Evolutionary conservation across 1,284 basidiomycete species (phyloP).

Genomic region (Moniliella sp.): DNA sequence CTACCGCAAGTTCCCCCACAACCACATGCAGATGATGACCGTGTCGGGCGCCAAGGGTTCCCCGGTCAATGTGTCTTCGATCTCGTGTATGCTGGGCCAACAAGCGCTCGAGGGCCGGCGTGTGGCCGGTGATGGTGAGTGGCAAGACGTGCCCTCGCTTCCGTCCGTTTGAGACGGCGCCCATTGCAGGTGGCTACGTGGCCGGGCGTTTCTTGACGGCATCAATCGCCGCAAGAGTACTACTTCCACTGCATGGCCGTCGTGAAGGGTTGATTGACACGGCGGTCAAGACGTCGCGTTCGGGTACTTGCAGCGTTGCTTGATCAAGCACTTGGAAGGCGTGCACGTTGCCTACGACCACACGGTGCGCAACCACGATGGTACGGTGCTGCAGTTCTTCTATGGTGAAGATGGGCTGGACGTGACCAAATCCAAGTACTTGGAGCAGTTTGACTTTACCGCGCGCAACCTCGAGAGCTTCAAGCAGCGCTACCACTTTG

Average conservation of each 20-base stretch:
- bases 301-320: conserved; percentile 87
- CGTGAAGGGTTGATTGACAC: conserved; percentile 97
- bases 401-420: conserved; percentile 94
- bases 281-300: conserved; percentile 94
- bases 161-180: conserved; percentile 84
- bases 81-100: conserved; percentile 86
- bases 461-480: conserved; percentile 66
- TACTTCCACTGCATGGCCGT: conserved; percentile 99
- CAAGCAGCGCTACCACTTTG: conserved; percentile 47
- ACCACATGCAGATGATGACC: conserved; percentile 99
- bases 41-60: conserved; percentile 94
- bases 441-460: conserved; percentile 73
- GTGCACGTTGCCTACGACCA: conserved; percentile 91
- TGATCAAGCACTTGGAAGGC: conserved; percentile 95
- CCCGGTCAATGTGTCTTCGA: conserved; percentile 88
- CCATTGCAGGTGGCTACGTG: conserved; percentile 94
- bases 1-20: conserved; percentile 56
- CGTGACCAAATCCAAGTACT: conserved; percentile 52
- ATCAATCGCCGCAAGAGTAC: conserved; percentile 95
- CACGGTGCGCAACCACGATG: conserved; percentile 84
- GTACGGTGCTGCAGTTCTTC: conserved; percentile 78
- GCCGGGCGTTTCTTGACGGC: conserved; percentile 95
- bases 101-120: conserved; percentile 94
- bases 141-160: conserved; percentile 95
- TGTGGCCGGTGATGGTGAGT: conserved; percentile 93